These are phyloP conservation scores for Penicillium sp. DNA, from an alignment of 2,329 filamentous ascomycete species.

Conservation along the genomic window DNA sequence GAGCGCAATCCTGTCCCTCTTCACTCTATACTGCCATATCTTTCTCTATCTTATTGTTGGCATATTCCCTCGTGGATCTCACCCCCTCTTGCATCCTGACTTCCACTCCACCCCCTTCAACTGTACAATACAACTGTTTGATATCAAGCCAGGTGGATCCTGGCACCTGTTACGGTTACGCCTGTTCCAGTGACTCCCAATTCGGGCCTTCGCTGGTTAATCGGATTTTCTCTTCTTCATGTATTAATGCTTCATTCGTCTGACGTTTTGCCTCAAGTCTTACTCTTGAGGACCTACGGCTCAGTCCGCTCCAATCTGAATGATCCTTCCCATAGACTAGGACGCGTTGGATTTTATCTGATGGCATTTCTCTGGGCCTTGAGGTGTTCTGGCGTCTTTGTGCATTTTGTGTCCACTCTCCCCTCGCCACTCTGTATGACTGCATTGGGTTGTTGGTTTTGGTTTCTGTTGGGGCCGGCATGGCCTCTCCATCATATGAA, in stretches of 20 bases:
- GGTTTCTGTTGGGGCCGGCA: conserved; percentile 3
- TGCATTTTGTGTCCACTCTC: conserved; percentile 31
- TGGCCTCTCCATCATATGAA: background rate
- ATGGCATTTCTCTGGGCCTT: conserved; percentile 21
- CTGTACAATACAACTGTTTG: conserved; percentile 42
- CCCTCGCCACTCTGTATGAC: conserved; percentile 25
- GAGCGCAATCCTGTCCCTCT: background rate
- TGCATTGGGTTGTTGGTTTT: conserved; percentile 17
- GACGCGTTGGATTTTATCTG: conserved; percentile 20
- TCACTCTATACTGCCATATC: background rate
- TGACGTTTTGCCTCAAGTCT: background rate
- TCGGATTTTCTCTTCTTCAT: conserved; percentile 22
- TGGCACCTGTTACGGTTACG: conserved; percentile 32
- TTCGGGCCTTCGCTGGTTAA: conserved; percentile 17
- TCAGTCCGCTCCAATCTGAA: background rate
- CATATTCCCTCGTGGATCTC: conserved; percentile 18
- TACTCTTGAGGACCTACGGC: background rate
- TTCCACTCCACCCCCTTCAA: conserved; percentile 31
- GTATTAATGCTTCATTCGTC: conserved; percentile 24
- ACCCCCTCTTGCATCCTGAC: conserved; percentile 25
- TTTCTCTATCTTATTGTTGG: conserved; percentile 13
- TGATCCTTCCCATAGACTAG: conserved; percentile 20
- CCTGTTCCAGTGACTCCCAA: conserved; percentile 27
- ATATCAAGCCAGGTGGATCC: conserved; percentile 38
- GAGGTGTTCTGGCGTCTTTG: conserved; percentile 27